Percentiles rank a stretch among this genome's conserved stretches.
Conservation (phyloP, 495 filamentous ascomycete species). For the Penicillium paxilli region DNA sequence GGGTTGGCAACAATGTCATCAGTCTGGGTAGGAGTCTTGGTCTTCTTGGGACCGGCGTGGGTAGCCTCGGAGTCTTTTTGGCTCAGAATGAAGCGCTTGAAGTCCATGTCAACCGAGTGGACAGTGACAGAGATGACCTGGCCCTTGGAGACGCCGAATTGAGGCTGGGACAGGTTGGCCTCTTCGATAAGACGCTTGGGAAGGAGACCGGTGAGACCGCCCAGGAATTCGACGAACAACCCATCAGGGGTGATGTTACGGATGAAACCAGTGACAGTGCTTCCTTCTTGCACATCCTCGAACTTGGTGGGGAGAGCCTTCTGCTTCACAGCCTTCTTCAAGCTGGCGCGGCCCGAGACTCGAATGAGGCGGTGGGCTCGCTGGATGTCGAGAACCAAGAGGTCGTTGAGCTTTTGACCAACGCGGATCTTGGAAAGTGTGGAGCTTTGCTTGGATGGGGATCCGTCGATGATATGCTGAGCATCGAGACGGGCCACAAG, state of each 20-base stretch:
- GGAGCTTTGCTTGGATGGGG: constrained; percentile 67
- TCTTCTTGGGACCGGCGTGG: constrained; percentile 33
- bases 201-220: constrained; percentile 72
- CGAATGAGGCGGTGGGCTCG: constrained; percentile 69
- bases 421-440: constrained; percentile 76
- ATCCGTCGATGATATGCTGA: constrained; percentile 81
- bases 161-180: constrained; percentile 62
- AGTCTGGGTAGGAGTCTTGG: constrained; percentile 25
- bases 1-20: constrained; percentile 58
- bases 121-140: constrained; percentile 73
- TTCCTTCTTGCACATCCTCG: constrained; percentile 67
- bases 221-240: constrained; percentile 80
- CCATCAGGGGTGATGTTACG: constrained; percentile 76
- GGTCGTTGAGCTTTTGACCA: constrained; percentile 76
- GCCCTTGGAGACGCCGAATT: constrained; percentile 72
- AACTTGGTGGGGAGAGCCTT: constrained; percentile 63
- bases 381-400: constrained; percentile 80
- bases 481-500: constrained; percentile 74
- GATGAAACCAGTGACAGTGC: constrained; percentile 76
- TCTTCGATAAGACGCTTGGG: constrained; percentile 71
- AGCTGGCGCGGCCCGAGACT: constrained; percentile 75
- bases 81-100: constrained; percentile 62
- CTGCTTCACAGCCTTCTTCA: constrained; percentile 72
- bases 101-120: constrained; percentile 60
- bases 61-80: constrained; percentile 47